Percentiles rank a stretch among this genome's conserved stretches.
Evolutionary conservation across 345 rosid species (phyloP).

Genomic region (Anacardium occidentale): DNA sequence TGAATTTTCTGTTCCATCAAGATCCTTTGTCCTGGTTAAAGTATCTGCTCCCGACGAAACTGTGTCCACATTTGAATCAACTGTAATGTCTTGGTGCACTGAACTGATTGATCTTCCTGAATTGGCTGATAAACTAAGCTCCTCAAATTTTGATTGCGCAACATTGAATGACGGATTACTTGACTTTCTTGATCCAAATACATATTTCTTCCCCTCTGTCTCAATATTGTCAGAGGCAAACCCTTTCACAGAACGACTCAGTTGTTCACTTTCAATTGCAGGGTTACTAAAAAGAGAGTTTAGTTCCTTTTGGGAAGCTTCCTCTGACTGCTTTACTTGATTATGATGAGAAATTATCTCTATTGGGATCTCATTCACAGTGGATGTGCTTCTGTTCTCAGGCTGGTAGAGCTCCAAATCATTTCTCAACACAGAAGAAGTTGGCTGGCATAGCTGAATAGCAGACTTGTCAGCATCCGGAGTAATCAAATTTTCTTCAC

Average conservation of each 20-base stretch:
- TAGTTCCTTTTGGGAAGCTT: conserved; percentile 29
- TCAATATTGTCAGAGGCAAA: conserved; percentile 48
- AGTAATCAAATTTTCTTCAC: conserved; percentile 41
- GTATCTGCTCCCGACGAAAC: conserved; percentile 32
- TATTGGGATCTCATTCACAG: conserved; percentile 37
- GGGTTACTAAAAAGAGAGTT: conserved; percentile 29
- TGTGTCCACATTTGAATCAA: conserved; percentile 38
- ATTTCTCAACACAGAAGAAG: conserved; percentile 24
- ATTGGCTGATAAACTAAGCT: conserved; percentile 45
- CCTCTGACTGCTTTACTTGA: conserved; percentile 30
- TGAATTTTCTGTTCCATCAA: conserved; percentile 32
- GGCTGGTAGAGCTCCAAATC: conserved; percentile 38
- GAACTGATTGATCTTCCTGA: conserved; percentile 36
- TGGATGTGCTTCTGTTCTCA: conserved; percentile 33
- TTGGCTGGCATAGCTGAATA: conserved; percentile 26
- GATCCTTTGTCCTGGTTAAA: conserved; percentile 28
- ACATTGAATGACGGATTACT: conserved; percentile 69
- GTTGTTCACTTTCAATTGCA: conserved; percentile 51
- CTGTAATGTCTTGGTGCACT: conserved; percentile 40
- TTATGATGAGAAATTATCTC: conserved; percentile 31
- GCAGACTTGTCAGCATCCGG: conserved; percentile 31
- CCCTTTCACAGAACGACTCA: conserved; percentile 58
- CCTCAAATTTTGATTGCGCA: conserved; percentile 80
- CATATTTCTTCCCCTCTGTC: conserved; percentile 42
- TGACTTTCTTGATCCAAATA: conserved; percentile 46